phyloP scores from a whole-genome alignment of 176 grass and related monocot species.

The barley (Hordeum vulgare) region MorexV3_pseudomolecules_assembly NC_058520.1:44829210-44829709 shows the following conservation, averaged over 20 bases:
- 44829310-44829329: conserved; percentile 14
- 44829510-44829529: background rate
- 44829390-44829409: background rate
- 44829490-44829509: background rate
- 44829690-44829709: background rate
- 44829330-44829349: background rate
- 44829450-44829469: background rate
- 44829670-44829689: background rate
- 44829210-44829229: conserved; percentile 57
- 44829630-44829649: background rate
- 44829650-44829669: background rate
- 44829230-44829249: conserved; percentile 1
- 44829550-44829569: conserved; percentile 31
- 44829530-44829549: background rate
- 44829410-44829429: background rate
- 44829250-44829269: background rate
- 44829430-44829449: background rate
- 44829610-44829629: background rate
- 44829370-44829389: background rate
- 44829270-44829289: background rate
- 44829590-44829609: background rate
- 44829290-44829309: conserved; percentile 5
- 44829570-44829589: background rate
- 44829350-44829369: background rate
- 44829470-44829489: background rate